A percentile compares a stretch with the other conserved stretches of the same genome.
Evolutionary conservation across 2,329 filamentous ascomycete species (phyloP).

Genomic region (Ophiostoma australiae): DNA sequence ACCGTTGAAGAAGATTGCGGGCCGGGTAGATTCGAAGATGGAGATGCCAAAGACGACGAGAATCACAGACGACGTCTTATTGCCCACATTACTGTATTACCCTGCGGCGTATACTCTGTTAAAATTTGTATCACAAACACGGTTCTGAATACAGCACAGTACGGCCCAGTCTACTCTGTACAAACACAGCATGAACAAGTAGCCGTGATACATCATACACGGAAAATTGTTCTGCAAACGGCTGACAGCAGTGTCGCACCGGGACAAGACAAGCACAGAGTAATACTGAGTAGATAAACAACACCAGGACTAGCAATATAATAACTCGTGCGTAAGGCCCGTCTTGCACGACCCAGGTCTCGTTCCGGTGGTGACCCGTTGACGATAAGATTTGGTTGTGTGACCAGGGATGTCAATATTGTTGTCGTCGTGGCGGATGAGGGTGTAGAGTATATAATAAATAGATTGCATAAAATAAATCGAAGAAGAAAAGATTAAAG

Average conservation of each 20-base stretch:
- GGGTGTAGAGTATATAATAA: background rate
- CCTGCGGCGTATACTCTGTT: background rate
- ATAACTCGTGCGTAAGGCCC: constrained; percentile 20
- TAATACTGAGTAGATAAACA: background rate
- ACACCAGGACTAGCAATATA: background rate
- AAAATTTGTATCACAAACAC: background rate
- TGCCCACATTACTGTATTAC: background rate
- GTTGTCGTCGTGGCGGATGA: background rate
- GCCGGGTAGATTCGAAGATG: background rate
- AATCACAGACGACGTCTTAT: background rate
- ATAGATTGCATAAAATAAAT: background rate
- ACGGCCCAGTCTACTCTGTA: background rate
- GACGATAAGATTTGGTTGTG: background rate
- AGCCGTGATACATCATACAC: constrained; percentile 10
- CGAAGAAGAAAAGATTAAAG: background rate
- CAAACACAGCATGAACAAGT: background rate
- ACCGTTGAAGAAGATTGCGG: background rate
- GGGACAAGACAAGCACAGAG: background rate
- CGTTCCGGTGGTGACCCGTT: background rate
- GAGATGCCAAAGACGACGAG: background rate
- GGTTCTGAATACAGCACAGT: background rate
- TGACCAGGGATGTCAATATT: background rate
- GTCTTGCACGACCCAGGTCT: background rate
- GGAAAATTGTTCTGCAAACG: constrained; percentile 16
- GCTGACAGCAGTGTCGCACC: constrained; percentile 23